Percentiles rank a stretch among this genome's conserved stretches.
Conservation (phyloP, 1,284 basidiomycete species). For the Coriolopsis trogii region DNA sequence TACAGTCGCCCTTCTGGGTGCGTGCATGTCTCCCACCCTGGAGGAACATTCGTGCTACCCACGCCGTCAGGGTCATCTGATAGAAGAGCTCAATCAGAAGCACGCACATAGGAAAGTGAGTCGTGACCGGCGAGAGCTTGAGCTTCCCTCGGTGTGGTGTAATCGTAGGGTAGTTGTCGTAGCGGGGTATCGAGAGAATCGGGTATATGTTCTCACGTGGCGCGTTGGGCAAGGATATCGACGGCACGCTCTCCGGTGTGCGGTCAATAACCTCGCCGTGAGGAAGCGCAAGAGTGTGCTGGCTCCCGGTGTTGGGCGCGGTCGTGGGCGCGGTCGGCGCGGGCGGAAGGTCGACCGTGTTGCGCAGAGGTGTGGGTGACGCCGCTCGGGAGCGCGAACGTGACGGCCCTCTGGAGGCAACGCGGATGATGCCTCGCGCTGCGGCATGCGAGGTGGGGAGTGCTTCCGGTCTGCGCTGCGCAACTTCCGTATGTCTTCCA, state of each 20-base stretch:
- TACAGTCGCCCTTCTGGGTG: slow-evolving; percentile 36
- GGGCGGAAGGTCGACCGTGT: slow-evolving; percentile 2
- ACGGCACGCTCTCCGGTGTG: background rate
- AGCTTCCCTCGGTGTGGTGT: slow-evolving; percentile 7
- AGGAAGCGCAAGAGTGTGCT: slow-evolving; percentile 13
- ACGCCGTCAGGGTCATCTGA: background rate
- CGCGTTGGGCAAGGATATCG: background rate
- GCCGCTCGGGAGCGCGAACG: slow-evolving; percentile 19
- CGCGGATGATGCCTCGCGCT: slow-evolving; percentile 19
- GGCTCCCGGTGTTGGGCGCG: background rate
- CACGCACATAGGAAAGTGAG: slow-evolving; percentile 17
- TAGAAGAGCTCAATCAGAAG: too few relatives aligned
- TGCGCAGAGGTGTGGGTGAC: slow-evolving; percentile 1
- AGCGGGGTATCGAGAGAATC: slow-evolving; percentile 18
- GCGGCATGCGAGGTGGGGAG: slow-evolving; percentile 16
- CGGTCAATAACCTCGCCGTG: background rate
- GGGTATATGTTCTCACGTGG: slow-evolving; percentile 18
- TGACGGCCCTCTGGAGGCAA: slow-evolving; percentile 15
- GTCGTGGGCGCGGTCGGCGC: background rate
- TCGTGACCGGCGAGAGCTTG: slow-evolving; percentile 18
- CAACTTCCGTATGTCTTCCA: slow-evolving; percentile 7
- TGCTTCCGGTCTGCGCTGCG: slow-evolving; percentile 15
- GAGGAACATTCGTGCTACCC: slow-evolving; percentile 23
- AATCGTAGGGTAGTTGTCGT: slow-evolving; percentile 22
- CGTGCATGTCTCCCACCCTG: slow-evolving; percentile 24